Percentiles rank a stretch among this genome's conserved stretches.
Conservation (phyloP, 345 rosid genomes). For the Aquilaria yunnanensis region DNA sequence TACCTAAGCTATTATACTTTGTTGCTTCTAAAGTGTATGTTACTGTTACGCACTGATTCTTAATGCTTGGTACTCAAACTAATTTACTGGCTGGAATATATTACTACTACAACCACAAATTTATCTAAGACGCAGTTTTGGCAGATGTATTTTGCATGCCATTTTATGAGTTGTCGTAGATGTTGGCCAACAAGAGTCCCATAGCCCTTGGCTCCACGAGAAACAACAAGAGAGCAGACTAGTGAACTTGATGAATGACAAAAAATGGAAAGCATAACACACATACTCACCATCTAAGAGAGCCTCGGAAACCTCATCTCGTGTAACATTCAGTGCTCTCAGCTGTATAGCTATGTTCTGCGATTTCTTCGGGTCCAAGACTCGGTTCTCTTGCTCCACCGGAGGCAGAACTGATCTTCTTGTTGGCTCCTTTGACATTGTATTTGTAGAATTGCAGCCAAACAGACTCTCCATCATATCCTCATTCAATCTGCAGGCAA, state of each 20-base stretch:
- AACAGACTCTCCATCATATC: slow-evolving; percentile 96
- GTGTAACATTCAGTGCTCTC: slow-evolving; percentile 88
- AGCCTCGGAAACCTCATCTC: slow-evolving; percentile 96
- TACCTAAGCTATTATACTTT: too few relatives aligned
- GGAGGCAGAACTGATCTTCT: slow-evolving; percentile 68
- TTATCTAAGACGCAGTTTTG: too few relatives aligned
- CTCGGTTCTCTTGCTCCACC: slow-evolving; percentile 75
- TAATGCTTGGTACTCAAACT: too few relatives aligned
- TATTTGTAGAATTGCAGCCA: slow-evolving; percentile 67
- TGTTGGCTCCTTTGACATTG: slow-evolving; percentile 55
- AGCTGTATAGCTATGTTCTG: slow-evolving; percentile 95
- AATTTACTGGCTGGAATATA: too few relatives aligned
- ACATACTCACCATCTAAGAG: slow-evolving; percentile 70
- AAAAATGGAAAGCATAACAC: slow-evolving; percentile 12
- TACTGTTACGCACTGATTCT: too few relatives aligned
- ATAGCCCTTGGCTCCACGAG: too few relatives aligned
- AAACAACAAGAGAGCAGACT: too few relatives aligned
- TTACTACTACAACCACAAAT: too few relatives aligned
- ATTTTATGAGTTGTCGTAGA: too few relatives aligned
- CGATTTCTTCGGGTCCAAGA: slow-evolving; percentile 92
- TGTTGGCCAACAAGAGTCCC: too few relatives aligned
- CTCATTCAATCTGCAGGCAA: slow-evolving; percentile 65
- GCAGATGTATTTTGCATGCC: too few relatives aligned
- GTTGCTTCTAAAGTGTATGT: too few relatives aligned
- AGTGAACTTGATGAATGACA: neutral